A percentile compares a stretch with the other conserved stretches of the same genome.
phyloP scores from a whole-genome alignment of 1,284 basidiomycete genomes.

The Cronartium quercuum region DNA sequence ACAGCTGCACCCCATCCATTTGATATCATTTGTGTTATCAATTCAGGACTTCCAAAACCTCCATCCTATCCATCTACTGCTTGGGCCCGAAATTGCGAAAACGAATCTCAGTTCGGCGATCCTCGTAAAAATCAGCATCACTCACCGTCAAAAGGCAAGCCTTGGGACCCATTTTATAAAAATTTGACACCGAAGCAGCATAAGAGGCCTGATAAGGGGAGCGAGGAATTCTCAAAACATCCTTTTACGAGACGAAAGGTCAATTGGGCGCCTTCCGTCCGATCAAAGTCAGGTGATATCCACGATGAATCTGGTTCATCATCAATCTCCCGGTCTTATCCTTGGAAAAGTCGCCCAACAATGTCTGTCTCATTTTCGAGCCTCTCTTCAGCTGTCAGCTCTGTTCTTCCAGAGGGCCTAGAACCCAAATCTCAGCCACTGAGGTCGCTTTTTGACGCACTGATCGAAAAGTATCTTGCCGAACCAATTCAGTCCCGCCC shows the following conservation, averaged over 20 bases:
- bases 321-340: not conserved
- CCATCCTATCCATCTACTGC: not conserved
- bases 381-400: conserved; percentile 6
- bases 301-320: conserved; percentile 1
- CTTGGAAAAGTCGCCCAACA: not conserved
- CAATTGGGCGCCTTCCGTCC: conserved; percentile 35
- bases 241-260: conserved; percentile 4
- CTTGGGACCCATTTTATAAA: not conserved
- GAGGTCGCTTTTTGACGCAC: conserved; percentile 5
- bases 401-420: conserved; percentile 3
- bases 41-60: not conserved
- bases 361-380: not conserved
- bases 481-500: not conserved
- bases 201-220: no score
- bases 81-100: not conserved
- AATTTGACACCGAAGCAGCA: no score
- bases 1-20: conserved; percentile 29
- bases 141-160: not conserved
- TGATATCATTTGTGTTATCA: conserved; percentile 27
- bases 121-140: not conserved
- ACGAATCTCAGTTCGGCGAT: not conserved
- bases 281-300: conserved; percentile 6
- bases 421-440: conserved; percentile 16
- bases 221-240: not conserved
- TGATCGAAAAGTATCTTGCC: conserved; percentile 12